Conservation (phyloP, 2,329 filamentous ascomycete species). For the Remersonia thermophila region DNA sequence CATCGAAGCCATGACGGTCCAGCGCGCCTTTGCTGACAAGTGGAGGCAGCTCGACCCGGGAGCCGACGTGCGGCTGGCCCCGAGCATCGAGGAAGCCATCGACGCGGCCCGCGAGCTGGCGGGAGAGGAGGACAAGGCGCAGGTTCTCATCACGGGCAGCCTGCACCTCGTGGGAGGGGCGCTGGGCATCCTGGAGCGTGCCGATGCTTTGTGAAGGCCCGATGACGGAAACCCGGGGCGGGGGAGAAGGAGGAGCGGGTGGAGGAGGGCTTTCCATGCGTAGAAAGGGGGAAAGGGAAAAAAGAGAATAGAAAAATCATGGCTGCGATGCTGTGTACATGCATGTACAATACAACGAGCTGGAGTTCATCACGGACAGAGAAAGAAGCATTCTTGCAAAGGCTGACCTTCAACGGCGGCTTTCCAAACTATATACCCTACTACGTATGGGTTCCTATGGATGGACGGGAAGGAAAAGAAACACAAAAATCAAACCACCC, state of each 20-base stretch:
- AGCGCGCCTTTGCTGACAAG: constrained; percentile 39
- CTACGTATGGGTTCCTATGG: not conserved
- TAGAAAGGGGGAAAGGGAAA: no score
- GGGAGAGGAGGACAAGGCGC: constrained; percentile 23
- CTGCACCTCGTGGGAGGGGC: constrained; percentile 34
- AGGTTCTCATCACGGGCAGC: constrained; percentile 37
- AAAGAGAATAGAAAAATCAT: no score
- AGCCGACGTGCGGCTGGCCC: constrained; percentile 34
- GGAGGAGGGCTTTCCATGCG: not conserved
- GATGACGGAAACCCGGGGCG: no score
- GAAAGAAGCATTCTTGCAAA: not conserved
- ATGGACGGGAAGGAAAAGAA: not conserved
- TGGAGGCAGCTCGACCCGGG: constrained; percentile 36
- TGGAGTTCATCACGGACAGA: not conserved
- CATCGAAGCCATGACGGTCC: constrained; percentile 38
- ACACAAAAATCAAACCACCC: no score
- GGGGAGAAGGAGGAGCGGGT: not conserved
- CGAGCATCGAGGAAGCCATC: constrained; percentile 45
- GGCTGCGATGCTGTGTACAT: no score
- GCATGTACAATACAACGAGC: no score
- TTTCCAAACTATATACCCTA: no score
- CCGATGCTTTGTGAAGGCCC: constrained; percentile 18
- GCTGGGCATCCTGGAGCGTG: constrained; percentile 21
- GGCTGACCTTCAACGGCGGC: not conserved
- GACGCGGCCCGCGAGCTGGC: constrained; percentile 30